A percentile compares a stretch with the other conserved stretches of the same genome.
These are phyloP conservation scores for Rhizophagus clarus DNA, from an alignment of 192 early-diverging fungal genomes.

Conservation along the genomic window DNA sequence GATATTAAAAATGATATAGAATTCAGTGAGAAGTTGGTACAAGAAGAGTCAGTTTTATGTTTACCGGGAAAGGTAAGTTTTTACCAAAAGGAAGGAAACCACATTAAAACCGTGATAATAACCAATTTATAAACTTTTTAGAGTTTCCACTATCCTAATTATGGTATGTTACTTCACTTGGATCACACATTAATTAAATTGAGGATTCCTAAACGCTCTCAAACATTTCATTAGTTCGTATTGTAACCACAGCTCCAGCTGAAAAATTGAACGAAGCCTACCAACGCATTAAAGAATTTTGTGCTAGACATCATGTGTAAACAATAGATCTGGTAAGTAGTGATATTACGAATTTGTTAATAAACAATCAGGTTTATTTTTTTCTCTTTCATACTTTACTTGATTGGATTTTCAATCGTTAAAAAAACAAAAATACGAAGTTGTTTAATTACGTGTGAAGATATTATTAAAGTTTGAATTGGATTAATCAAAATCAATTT, in stretches of 20 bases:
- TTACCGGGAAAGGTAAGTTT: conserved; percentile 71
- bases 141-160: conserved; percentile 79
- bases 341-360: no score
- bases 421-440: no score
- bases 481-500: no score
- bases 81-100: not conserved
- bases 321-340: not conserved
- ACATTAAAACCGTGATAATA: not conserved
- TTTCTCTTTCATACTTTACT: no score
- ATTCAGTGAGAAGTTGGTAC: conserved; percentile 78
- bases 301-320: conserved; percentile 65
- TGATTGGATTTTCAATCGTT: no score
- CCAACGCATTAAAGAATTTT: conserved; percentile 78
- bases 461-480: no score
- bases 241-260: conserved; percentile 79
- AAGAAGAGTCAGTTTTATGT: conserved; percentile 83
- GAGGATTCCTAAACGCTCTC: not conserved
- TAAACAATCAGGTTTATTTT: no score
- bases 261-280: conserved; percentile 75
- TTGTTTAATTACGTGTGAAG: no score
- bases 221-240: conserved; percentile 60
- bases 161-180: not conserved
- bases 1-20: conserved; percentile 77
- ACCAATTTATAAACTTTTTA: conserved; percentile 31
- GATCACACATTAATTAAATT: not conserved